Conservation (phyloP, 805 yeast species). For the Debaryomyces tyrocola region DNA sequence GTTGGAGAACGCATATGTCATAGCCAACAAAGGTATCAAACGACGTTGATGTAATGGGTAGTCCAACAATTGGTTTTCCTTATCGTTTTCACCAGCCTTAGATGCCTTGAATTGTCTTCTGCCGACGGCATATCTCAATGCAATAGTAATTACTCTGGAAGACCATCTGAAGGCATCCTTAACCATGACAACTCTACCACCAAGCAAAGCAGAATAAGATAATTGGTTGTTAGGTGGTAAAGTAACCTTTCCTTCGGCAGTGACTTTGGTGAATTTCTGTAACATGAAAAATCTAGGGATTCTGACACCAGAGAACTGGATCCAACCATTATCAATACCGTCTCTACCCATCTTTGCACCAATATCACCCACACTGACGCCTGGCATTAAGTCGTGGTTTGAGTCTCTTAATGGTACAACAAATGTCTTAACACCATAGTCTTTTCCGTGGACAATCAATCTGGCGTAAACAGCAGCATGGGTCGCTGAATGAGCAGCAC, state of each 20-base stretch:
- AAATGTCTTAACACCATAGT: constrained; percentile 86
- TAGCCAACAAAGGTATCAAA: constrained; percentile 73
- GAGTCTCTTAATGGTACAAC: constrained; percentile 84
- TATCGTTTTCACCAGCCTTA: constrained; percentile 24
- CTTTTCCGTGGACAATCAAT: constrained; percentile 72
- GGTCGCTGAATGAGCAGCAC: constrained; percentile 90
- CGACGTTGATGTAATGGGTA: constrained; percentile 87
- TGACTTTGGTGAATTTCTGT: constrained; percentile 69
- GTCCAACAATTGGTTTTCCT: constrained; percentile 71
- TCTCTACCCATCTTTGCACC: constrained; percentile 95
- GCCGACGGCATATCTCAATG: constrained; percentile 81
- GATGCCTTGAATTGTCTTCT: constrained; percentile 73
- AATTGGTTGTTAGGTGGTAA: constrained; percentile 82
- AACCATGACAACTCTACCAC: constrained; percentile 88
- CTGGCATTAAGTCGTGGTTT: constrained; percentile 69
- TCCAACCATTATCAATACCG: constrained; percentile 94
- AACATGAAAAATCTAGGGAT: constrained; percentile 82
- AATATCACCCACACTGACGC: constrained; percentile 81
- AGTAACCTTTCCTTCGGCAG: constrained; percentile 61
- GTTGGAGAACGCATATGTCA: constrained; percentile 69
- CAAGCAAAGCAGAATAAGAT: constrained; percentile 79
- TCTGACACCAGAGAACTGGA: constrained; percentile 76
- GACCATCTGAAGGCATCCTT: constrained; percentile 76
- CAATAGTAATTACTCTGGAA: constrained; percentile 75
- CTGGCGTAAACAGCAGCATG: constrained; percentile 82